These are phyloP conservation scores for Hygrocybe punicea DNA, from an alignment of 768 basidiomycete species.

Conservation along the genomic window DNA sequence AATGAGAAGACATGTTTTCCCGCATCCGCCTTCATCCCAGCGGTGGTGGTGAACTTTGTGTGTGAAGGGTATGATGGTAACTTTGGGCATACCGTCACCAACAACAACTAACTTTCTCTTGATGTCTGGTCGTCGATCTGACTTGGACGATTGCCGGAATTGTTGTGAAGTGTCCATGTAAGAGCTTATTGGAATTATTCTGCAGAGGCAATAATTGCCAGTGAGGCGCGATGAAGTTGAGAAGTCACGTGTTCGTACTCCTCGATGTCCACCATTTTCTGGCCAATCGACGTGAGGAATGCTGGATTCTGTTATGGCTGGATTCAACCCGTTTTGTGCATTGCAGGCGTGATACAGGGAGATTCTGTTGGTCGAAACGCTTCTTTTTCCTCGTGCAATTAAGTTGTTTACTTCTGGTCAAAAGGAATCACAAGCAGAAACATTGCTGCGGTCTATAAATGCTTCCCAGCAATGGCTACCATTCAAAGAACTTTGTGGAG, in stretches of 20 bases:
- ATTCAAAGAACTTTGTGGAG: conserved; percentile 25
- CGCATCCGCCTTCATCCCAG: conserved; percentile 73
- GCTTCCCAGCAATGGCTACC: conserved; percentile 26
- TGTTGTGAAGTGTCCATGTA: conserved; percentile 28
- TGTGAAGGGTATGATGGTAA: conserved; percentile 8
- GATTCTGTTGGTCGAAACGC: conserved; percentile 30
- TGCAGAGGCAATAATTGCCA: neutral
- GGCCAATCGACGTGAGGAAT: conserved; percentile 51
- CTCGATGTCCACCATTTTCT: conserved; percentile 43
- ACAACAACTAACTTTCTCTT: conserved; percentile 89
- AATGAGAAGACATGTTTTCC: conserved; percentile 93
- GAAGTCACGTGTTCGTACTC: neutral
- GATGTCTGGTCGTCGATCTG: conserved; percentile 61
- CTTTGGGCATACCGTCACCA: conserved; percentile 64
- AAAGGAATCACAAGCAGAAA: conserved; percentile 20
- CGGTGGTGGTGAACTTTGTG: neutral
- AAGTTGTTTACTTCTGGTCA: conserved; percentile 7
- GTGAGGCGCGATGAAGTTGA: neutral
- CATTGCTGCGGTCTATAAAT: conserved; percentile 14
- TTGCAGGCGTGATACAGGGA: conserved; percentile 48
- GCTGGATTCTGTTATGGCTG: conserved; percentile 61
- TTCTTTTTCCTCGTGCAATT: conserved; percentile 10
- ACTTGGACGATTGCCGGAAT: conserved; percentile 18
- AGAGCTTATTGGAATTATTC: too few relatives aligned
- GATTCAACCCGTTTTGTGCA: conserved; percentile 45